These are phyloP conservation scores for Symbiodinium pilosum DNA, from an alignment of 73 alveolate genomes.

Conservation along the genomic window DNA sequence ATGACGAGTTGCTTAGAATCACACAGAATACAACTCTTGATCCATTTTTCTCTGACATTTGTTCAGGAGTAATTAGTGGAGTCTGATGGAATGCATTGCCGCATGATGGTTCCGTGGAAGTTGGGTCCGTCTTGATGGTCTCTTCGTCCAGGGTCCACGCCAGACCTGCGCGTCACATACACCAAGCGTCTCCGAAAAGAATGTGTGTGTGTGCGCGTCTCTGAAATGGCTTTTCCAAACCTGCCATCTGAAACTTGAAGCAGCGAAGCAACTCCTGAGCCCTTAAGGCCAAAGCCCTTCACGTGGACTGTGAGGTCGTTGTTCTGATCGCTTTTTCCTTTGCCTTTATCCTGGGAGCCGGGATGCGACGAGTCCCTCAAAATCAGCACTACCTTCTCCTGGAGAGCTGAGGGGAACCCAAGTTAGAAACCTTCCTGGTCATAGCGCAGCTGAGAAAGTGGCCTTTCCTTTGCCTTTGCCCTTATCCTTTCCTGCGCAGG, in stretches of 20 bases:
- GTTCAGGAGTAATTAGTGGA: too few species aligned
- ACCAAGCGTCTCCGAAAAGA: too few species aligned
- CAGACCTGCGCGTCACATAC: too few species aligned
- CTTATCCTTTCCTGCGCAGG: not conserved
- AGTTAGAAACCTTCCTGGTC: not conserved
- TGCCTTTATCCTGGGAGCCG: conserved; percentile 45
- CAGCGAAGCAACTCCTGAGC: not conserved
- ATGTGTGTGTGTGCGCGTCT: not conserved
- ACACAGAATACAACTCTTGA: too few species aligned
- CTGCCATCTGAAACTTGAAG: not conserved
- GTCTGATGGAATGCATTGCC: too few species aligned
- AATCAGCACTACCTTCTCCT: not conserved
- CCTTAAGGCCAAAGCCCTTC: not conserved
- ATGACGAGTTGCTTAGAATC: too few species aligned
- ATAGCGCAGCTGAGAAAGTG: too few species aligned
- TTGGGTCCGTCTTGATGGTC: conserved; percentile 68
- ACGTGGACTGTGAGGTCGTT: conserved; percentile 50
- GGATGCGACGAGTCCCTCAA: not conserved
- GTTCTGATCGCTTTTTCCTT: conserved; percentile 39
- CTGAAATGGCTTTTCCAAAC: not conserved
- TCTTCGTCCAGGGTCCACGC: conserved; percentile 40
- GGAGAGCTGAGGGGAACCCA: too few species aligned
- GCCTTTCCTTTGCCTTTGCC: conserved; percentile 71
- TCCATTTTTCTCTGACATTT: too few species aligned
- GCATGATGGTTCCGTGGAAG: too few species aligned